A percentile compares a stretch with the other conserved stretches of the same genome.
phyloP scores from a whole-genome alignment of 1,284 basidiomycete species.

The Bjerkandera adusta region DNA sequence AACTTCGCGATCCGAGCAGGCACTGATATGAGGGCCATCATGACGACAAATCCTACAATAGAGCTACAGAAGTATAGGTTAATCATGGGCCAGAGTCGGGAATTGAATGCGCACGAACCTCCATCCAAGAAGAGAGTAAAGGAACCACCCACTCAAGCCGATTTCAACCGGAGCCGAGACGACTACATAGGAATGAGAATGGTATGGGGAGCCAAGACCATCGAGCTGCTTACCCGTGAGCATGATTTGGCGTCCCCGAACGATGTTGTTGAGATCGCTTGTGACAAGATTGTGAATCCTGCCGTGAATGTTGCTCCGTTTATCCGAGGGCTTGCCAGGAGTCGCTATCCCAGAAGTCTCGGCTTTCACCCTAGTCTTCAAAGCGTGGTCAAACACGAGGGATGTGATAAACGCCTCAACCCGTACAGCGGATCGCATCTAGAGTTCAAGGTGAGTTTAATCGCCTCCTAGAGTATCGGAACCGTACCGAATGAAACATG shows the following conservation, averaged over 20 bases:
- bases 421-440: slow-evolving; percentile 48
- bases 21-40: slow-evolving; percentile 51
- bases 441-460: background rate
- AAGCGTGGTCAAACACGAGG: slow-evolving; percentile 66
- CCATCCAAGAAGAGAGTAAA: slow-evolving; percentile 47
- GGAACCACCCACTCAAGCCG: slow-evolving; percentile 37
- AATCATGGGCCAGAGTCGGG: slow-evolving; percentile 23
- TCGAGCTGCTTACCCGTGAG: slow-evolving; percentile 14
- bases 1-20: slow-evolving; percentile 35
- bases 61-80: slow-evolving; percentile 29
- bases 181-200: slow-evolving; percentile 11
- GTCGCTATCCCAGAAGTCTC: slow-evolving; percentile 26
- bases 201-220: background rate
- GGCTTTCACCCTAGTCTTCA: slow-evolving; percentile 64
- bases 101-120: slow-evolving; percentile 24
- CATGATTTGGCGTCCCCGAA: slow-evolving; percentile 29
- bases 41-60: slow-evolving; percentile 49
- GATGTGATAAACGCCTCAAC: slow-evolving; percentile 64
- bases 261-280: slow-evolving; percentile 29
- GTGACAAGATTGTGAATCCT: slow-evolving; percentile 43
- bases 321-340: slow-evolving; percentile 8
- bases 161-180: slow-evolving; percentile 35
- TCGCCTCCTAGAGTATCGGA: background rate
- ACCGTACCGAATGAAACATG: slow-evolving; percentile 3
- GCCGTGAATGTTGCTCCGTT: slow-evolving; percentile 38